Conservation (phyloP, 2,329 filamentous ascomycete species). For the Hortaea werneckii region DNA sequence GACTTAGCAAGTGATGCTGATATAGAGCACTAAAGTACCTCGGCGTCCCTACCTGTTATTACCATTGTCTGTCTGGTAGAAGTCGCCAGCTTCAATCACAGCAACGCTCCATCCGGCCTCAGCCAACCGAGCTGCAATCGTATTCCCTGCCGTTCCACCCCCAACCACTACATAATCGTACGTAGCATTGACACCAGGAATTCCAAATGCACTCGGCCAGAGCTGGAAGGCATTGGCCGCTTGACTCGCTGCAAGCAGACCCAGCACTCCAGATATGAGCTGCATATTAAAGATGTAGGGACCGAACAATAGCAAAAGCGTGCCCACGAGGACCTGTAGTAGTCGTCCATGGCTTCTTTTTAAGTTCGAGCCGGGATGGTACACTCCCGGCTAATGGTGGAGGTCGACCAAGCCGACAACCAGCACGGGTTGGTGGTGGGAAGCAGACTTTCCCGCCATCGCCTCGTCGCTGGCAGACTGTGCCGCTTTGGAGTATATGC, state of each 20-base stretch:
- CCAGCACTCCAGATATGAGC: not conserved
- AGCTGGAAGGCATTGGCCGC: not conserved
- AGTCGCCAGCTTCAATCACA: slow-evolving; percentile 17
- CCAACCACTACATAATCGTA: slow-evolving; percentile 16
- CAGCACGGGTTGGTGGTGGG: too few species aligned
- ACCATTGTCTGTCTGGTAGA: slow-evolving; percentile 14
- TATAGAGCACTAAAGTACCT: not conserved
- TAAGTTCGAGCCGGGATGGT: too few species aligned
- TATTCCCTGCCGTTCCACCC: slow-evolving; percentile 10
- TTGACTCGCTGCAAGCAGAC: not conserved
- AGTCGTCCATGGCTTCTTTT: too few species aligned
- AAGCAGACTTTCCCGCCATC: too few species aligned
- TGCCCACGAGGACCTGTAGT: too few species aligned
- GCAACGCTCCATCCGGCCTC: slow-evolving; percentile 11
- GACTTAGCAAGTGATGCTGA: not conserved
- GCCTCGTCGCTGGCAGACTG: too few species aligned
- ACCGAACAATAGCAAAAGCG: too few species aligned
- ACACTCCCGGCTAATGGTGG: too few species aligned
- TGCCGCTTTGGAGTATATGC: too few species aligned
- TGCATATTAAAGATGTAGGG: not conserved
- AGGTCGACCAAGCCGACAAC: too few species aligned
- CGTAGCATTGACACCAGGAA: slow-evolving; percentile 8
- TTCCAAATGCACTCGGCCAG: not conserved
- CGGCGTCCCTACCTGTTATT: slow-evolving; percentile 5
- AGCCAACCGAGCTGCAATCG: slow-evolving; percentile 14